These are phyloP conservation scores for Trichomonas tenax DNA, from an alignment of 208 protist species.

Conservation along the genomic window DNA sequence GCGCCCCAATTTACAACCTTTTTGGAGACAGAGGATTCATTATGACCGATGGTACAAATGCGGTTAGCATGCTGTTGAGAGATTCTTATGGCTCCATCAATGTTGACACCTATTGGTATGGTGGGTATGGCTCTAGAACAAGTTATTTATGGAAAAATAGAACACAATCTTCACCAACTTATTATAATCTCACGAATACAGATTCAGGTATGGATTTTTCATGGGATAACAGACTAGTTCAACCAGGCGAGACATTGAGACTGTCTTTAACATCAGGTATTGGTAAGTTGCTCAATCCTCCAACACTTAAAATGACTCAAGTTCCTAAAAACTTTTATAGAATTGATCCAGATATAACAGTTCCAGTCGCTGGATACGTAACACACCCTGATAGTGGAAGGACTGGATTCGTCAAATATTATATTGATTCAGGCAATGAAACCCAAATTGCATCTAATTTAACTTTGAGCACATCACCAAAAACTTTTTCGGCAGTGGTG, in stretches of 20 bases:
- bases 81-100: background rate
- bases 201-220: background rate
- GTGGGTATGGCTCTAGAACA: background rate
- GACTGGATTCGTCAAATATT: too few relatives aligned
- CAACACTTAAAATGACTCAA: background rate
- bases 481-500: too few relatives aligned
- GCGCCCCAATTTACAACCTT: background rate
- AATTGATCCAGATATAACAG: too few relatives aligned
- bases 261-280: background rate
- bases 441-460: too few relatives aligned
- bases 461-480: too few relatives aligned
- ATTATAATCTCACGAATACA: background rate
- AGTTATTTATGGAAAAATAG: background rate
- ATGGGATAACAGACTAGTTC: background rate
- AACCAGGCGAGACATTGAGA: background rate
- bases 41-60: background rate
- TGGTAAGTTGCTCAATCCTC: background rate
- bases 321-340: background rate
- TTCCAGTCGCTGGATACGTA: too few relatives aligned
- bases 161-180: background rate
- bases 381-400: too few relatives aligned
- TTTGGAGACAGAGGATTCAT: background rate
- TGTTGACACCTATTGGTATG: background rate
- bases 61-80: background rate
- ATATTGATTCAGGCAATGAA: too few relatives aligned